These are phyloP conservation scores for Golubevia sp. DNA, from an alignment of 1,284 basidiomycete species.

Conservation along the genomic window DNA sequence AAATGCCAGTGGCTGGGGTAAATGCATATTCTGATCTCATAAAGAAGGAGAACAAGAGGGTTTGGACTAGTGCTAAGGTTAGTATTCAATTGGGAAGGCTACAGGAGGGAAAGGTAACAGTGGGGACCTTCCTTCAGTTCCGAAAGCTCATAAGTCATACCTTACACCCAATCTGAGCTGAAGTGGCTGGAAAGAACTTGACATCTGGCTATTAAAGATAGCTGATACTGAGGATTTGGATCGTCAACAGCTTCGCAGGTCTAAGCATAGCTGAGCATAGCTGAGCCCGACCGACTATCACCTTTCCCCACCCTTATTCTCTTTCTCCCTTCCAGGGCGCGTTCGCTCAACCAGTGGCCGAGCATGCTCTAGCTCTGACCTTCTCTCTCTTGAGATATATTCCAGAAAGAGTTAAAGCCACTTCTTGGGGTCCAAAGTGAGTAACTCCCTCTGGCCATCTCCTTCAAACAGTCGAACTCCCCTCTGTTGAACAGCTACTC, in stretches of 20 bases:
- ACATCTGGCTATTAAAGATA: not conserved
- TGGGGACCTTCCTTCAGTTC: too few species aligned
- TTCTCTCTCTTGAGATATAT: conserved; percentile 18
- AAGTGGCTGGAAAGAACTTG: not conserved
- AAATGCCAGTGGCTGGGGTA: conserved; percentile 41
- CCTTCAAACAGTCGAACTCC: too few species aligned
- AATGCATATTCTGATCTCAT: conserved; percentile 23
- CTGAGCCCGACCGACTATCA: too few species aligned
- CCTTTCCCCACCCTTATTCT: too few species aligned
- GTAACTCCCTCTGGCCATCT: too few species aligned
- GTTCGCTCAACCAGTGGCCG: conserved; percentile 28
- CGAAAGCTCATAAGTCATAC: too few species aligned
- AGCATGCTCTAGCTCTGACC: conserved; percentile 29
- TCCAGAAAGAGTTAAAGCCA: conserved; percentile 13
- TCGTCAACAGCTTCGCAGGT: too few species aligned
- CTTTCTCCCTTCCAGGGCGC: conserved; percentile 21
- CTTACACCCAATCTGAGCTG: not conserved
- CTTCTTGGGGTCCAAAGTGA: conserved; percentile 11
- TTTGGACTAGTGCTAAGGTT: conserved; percentile 36
- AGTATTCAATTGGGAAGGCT: too few species aligned
- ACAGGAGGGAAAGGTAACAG: too few species aligned
- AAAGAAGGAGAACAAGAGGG: conserved; percentile 1
- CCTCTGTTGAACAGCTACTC: not conserved
- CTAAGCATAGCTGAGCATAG: too few species aligned
- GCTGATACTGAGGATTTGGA: not conserved